Evolutionary conservation across 2,329 filamentous ascomycete genomes (phyloP).

Genomic region (Botryosphaeria dothidea): DNA sequence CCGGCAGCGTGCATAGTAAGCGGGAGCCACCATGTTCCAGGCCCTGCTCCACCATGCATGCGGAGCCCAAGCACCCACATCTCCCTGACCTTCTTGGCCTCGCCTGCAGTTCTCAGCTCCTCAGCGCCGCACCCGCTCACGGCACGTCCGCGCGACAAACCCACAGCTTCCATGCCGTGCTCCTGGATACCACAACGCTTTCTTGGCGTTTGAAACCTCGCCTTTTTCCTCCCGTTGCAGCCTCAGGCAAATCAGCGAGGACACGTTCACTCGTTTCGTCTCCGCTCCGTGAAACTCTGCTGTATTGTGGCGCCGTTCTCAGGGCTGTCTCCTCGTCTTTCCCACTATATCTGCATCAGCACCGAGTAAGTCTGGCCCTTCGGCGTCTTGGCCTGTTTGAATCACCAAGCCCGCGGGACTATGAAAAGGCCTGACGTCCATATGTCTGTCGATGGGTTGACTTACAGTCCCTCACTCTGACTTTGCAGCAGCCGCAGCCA

Average conservation of each 20-base stretch:
- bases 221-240: not conserved
- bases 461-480: too few species aligned
- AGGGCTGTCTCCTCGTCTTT: not conserved
- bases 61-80: not conserved
- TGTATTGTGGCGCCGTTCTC: not conserved
- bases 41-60: constrained; percentile 10
- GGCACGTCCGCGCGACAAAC: not conserved
- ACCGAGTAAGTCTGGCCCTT: not conserved
- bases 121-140: not conserved
- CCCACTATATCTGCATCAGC: not conserved
- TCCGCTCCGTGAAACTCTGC: not conserved
- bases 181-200: not conserved
- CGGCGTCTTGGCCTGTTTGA: not conserved
- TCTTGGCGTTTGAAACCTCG: constrained; percentile 15
- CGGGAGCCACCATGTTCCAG: constrained; percentile 10
- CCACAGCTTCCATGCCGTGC: not conserved
- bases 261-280: not conserved
- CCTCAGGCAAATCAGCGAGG: not conserved
- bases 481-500: too few species aligned
- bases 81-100: not conserved
- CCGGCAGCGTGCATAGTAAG: not conserved
- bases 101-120: not conserved
- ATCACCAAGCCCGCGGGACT: not conserved
- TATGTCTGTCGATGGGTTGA: not conserved
- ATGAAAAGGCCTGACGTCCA: not conserved